These are phyloP conservation scores for Clavispora phyllophila DNA, from an alignment of 805 yeast species.

Conservation along the genomic window DNA sequence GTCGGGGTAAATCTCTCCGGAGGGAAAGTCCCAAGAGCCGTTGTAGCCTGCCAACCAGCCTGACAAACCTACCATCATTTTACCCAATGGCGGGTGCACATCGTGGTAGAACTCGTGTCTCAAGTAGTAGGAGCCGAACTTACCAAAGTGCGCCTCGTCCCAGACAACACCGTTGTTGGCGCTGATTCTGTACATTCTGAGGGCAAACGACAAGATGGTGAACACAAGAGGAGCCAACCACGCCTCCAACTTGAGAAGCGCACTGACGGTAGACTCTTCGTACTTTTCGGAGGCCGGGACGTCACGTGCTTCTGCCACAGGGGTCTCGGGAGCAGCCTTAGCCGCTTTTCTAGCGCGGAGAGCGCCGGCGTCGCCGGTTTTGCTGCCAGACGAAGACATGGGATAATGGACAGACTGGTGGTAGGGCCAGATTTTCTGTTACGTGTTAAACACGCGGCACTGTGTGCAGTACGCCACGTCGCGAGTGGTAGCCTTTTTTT, in stretches of 20 bases:
- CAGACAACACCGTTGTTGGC: slow-evolving; percentile 65
- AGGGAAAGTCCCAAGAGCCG: slow-evolving; percentile 85
- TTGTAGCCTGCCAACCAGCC: slow-evolving; percentile 80
- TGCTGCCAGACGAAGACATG: slow-evolving; percentile 16
- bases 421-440: neutral
- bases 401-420: neutral
- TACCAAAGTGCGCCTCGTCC: slow-evolving; percentile 92
- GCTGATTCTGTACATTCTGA: slow-evolving; percentile 73
- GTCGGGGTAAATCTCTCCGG: slow-evolving; percentile 74
- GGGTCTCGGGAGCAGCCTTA: neutral
- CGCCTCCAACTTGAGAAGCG: slow-evolving; percentile 29
- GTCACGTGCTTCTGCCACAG: slow-evolving; percentile 5
- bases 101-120: slow-evolving; percentile 79
- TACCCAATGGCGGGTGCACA: slow-evolving; percentile 86
- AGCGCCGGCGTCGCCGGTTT: slow-evolving; percentile 4
- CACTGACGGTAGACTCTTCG: slow-evolving; percentile 10
- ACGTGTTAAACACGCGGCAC: slow-evolving; percentile 1
- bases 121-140: slow-evolving; percentile 75
- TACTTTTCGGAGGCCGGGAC: slow-evolving; percentile 14
- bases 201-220: slow-evolving; percentile 63
- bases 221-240: slow-evolving; percentile 55
- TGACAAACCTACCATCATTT: slow-evolving; percentile 71
- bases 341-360: slow-evolving; percentile 4
- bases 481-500: neutral
- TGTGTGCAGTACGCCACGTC: slow-evolving; percentile 1